Evolutionary conservation across 2,329 filamentous ascomycete genomes (phyloP).

Genomic region (Zymoseptoria crescenta): DNA sequence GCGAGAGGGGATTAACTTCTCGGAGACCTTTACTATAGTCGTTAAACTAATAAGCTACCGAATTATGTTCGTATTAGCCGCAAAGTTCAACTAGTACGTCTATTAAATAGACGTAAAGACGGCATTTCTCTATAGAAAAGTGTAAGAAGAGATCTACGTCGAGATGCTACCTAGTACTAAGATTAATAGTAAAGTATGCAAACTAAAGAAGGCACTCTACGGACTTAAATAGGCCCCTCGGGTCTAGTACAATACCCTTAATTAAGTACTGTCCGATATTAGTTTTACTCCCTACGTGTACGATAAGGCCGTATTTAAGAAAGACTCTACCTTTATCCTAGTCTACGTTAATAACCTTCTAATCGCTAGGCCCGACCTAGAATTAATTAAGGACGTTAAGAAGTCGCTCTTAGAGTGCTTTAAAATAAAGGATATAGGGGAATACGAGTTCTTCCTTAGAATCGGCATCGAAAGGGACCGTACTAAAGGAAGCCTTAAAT

Average conservation of each 20-base stretch:
- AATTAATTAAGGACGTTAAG: not conserved
- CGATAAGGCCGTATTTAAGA: not conserved
- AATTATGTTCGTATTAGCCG: not conserved
- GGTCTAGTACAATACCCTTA: constrained; percentile 3
- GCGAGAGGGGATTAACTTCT: not conserved
- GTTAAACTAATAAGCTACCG: not conserved
- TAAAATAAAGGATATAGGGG: not conserved
- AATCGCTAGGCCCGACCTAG: not conserved
- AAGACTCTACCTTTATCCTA: not conserved
- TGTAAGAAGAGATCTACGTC: not conserved
- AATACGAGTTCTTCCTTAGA: too few relatives aligned
- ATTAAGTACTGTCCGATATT: not conserved
- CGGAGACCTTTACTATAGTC: too few relatives aligned
- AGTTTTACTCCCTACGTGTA: not conserved
- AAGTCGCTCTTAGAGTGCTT: not conserved
- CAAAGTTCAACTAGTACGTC: not conserved
- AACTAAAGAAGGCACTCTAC: not conserved
- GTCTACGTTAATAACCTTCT: constrained; percentile 1
- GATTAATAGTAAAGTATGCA: not conserved
- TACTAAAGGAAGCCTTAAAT: not conserved
- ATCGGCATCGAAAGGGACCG: not conserved
- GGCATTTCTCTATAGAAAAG: not conserved
- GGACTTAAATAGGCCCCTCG: not conserved
- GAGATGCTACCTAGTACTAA: not conserved
- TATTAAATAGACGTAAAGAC: not conserved